phyloP scores from a whole-genome alignment of 805 yeast genomes.

The Kodamaea sagamina region DNA sequence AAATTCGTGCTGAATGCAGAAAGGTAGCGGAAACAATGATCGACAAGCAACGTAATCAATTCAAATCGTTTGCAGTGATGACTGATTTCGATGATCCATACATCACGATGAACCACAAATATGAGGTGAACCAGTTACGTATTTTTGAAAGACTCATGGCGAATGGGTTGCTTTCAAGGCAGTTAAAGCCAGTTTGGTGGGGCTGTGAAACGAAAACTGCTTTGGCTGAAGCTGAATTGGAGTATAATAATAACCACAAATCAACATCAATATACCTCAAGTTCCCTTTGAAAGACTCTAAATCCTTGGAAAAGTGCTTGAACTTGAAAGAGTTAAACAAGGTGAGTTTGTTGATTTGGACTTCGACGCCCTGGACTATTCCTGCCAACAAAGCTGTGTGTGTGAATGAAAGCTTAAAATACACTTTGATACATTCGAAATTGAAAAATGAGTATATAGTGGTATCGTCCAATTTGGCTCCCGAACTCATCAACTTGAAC shows the following conservation, averaged over 20 bases:
- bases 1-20: conserved; percentile 65
- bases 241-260: conserved; percentile 70
- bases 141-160: conserved; percentile 67
- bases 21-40: conserved; percentile 71
- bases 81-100: conserved; percentile 79
- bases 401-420: conserved; percentile 57
- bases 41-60: conserved; percentile 60
- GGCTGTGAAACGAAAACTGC: conserved; percentile 94
- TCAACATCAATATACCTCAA: conserved; percentile 70
- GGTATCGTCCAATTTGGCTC: conserved; percentile 56
- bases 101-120: conserved; percentile 67
- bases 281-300: conserved; percentile 49
- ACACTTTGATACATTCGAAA: conserved; percentile 47
- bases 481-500: conserved; percentile 36
- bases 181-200: conserved; percentile 96
- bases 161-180: conserved; percentile 72
- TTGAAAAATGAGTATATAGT: conserved; percentile 47
- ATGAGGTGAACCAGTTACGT: conserved; percentile 72
- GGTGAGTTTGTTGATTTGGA: conserved; percentile 71
- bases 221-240: conserved; percentile 93
- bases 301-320: conserved; percentile 6
- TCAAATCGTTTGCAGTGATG: conserved; percentile 74
- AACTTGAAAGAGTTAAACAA: conserved; percentile 5
- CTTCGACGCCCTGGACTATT: conserved; percentile 98
- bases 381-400: conserved; percentile 86